Conservation (phyloP, 1,284 basidiomycete genomes). For the Microbotryomycetes sp. region DNA sequence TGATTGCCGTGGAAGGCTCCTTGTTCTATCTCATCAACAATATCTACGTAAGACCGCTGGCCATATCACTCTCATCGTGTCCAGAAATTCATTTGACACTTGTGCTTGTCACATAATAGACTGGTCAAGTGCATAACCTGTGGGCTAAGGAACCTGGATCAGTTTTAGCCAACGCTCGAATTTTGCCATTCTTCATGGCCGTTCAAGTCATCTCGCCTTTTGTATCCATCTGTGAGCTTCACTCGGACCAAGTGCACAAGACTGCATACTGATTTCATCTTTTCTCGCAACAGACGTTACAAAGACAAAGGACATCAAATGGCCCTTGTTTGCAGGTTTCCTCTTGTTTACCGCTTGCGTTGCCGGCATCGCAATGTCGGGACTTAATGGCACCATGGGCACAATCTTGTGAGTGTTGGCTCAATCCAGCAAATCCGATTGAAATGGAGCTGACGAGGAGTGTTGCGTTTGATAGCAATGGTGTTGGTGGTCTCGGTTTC, state of each 20-base stretch:
- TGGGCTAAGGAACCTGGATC: constrained; percentile 16
- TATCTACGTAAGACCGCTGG: constrained; percentile 11
- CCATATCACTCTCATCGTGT: no score
- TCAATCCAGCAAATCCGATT: no score
- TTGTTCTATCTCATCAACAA: constrained; percentile 22
- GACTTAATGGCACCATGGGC: constrained; percentile 5
- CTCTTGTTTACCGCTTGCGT: constrained; percentile 4
- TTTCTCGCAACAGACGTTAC: constrained; percentile 1
- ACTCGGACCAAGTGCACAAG: no score
- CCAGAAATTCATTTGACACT: no score
- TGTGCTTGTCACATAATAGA: neutral
- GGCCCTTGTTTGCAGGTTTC: constrained; percentile 16
- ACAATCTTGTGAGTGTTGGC: neutral
- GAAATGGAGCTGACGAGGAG: no score
- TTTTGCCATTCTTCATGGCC: constrained; percentile 20
- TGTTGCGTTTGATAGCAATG: constrained; percentile 2
- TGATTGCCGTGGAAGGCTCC: constrained; percentile 17
- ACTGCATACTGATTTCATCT: neutral
- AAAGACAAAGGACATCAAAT: constrained; percentile 14
- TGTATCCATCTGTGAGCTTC: constrained; percentile 7
- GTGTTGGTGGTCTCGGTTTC: constrained; percentile 21
- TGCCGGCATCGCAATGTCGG: constrained; percentile 1
- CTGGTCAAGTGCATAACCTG: neutral
- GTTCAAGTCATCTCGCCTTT: constrained; percentile 11
- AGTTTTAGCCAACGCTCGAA: constrained; percentile 9